phyloP scores from a whole-genome alignment of 2,329 filamentous ascomycete genomes.

The Didymella sp. region DNA sequence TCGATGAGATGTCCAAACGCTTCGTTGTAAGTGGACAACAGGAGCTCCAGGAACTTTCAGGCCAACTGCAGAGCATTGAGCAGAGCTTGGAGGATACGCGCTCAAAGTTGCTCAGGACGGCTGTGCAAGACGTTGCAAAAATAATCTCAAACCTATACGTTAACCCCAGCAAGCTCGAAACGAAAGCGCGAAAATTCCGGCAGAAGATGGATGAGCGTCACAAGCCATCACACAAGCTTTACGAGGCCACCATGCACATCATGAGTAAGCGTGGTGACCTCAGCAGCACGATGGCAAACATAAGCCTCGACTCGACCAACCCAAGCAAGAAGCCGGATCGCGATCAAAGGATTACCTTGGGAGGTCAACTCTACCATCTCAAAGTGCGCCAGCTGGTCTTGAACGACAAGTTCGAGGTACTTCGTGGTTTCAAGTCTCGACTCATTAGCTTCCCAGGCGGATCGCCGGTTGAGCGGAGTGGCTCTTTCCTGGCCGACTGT shows the following conservation, averaged over 20 bases:
- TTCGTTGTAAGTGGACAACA: slow-evolving; percentile 44
- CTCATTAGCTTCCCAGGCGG: slow-evolving; percentile 21
- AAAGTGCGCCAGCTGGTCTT: slow-evolving; percentile 39
- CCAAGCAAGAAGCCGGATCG: slow-evolving; percentile 25
- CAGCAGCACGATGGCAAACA: slow-evolving; percentile 23
- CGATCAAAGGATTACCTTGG: slow-evolving; percentile 42
- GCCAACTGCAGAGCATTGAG: slow-evolving; percentile 24
- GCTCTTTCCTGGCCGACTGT: slow-evolving; percentile 38
- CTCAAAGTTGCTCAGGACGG: background rate
- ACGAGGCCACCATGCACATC: slow-evolving; percentile 46
- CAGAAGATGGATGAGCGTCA: slow-evolving; percentile 36
- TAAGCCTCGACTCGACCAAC: slow-evolving; percentile 27
- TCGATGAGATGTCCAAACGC: slow-evolving; percentile 49
- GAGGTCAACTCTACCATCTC: slow-evolving; percentile 38
- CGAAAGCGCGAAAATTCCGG: slow-evolving; percentile 28
- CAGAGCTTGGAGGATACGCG: slow-evolving; percentile 26
- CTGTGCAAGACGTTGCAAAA: background rate
- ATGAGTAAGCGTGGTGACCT: slow-evolving; percentile 21
- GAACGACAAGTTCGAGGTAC: slow-evolving; percentile 42
- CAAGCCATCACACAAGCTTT: slow-evolving; percentile 50
- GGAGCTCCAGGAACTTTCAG: slow-evolving; percentile 36
- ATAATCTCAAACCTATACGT: slow-evolving; percentile 20
- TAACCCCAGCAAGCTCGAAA: slow-evolving; percentile 23
- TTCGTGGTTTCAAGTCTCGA: slow-evolving; percentile 1
- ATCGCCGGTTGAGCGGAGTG: slow-evolving; percentile 11